Base-by-base conservation (phyloP, 1,139 yeast genomes). In the Scheffersomyces stambukii region DNA sequence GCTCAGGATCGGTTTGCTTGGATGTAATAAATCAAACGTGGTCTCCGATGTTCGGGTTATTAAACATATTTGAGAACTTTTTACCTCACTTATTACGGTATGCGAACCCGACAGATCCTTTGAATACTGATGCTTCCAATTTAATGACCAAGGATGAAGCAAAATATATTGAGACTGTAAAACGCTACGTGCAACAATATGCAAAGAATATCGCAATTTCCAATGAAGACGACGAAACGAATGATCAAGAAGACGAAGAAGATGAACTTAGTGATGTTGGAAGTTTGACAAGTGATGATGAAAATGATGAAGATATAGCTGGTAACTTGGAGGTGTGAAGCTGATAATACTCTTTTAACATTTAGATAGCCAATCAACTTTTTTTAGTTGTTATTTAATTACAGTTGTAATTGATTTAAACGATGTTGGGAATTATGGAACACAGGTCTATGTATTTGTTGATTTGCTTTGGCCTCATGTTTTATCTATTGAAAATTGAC, bases 21-120 rank as follows among this genome's bases (percentile, higher is more conserved):
- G 98, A 91, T 52, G 98, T 91, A 19, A 89, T 91, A 43, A 91
- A 91, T 56, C 96, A 91, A 51, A 88, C 97, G 1, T 91, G 98
- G 98, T 83, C 95, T 24, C 98, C 98, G 3, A 84, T 91, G 89
- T 91, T 88, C 64, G 97, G 91, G 29, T 70, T 89, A 45, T 67
- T 81, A 43, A 91, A 91, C 54, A 85, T 91, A 21, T 88, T 91
- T 53, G 97, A 91, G 50, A 82, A 88, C 50, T 91, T 91, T 61
- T 63, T 91, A 41, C 98, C 98, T 8, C 98, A 93, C 48, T 64
- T 91, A 36, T 64, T 91, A 38, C 74, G 93, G 36, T 91, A 91
- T 50, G 97, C 97, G 15, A 91, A 91, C 48, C 93, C 97, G 1
- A 70, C 91, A 18, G 98, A 91, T 53, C 98, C 98, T 1, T 67